phyloP scores from a whole-genome alignment of 2,329 filamentous ascomycete genomes.

The Aspergillus sp. region DNA sequence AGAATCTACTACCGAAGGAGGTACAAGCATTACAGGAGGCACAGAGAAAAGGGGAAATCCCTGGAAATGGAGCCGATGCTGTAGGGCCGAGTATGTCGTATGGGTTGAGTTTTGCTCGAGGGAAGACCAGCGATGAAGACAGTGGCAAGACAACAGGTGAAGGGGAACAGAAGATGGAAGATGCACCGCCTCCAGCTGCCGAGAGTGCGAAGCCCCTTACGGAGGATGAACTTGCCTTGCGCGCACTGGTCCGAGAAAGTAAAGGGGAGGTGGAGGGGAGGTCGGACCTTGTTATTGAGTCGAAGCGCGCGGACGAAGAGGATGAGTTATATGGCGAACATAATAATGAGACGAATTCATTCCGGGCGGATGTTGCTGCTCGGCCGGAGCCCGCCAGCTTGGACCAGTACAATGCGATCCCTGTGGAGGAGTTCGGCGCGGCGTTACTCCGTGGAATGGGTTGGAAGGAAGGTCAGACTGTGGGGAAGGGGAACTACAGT shows the following conservation, averaged over 20 bases:
- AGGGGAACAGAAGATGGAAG: conserved; percentile 28
- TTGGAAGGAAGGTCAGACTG: conserved; percentile 72
- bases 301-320: conserved; percentile 26
- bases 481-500: conserved; percentile 55
- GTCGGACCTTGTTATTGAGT: conserved; percentile 56
- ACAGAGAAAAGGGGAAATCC: conserved; percentile 31
- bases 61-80: conserved; percentile 44
- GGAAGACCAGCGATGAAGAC: conserved; percentile 16
- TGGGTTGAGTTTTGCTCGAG: conserved; percentile 54
- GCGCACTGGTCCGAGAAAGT: conserved; percentile 62
- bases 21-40: conserved; percentile 51
- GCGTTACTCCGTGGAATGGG: conserved; percentile 91
- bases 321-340: conserved; percentile 24
- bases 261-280: conserved; percentile 40
- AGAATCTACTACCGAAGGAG: conserved; percentile 60
- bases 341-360: conserved; percentile 56
- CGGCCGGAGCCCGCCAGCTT: conserved; percentile 75
- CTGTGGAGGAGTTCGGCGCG: conserved; percentile 92
- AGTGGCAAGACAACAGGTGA: conserved; percentile 19
- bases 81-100: conserved; percentile 53
- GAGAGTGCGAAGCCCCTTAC: conserved; percentile 42
- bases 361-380: conserved; percentile 66
- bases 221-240: conserved; percentile 64
- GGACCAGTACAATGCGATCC: conserved; percentile 83
- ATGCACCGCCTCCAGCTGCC: conserved; percentile 17